These are phyloP conservation scores for Paulownia fortunei DNA, from an alignment of 257 asterid species.

Conservation along the genomic window DNA sequence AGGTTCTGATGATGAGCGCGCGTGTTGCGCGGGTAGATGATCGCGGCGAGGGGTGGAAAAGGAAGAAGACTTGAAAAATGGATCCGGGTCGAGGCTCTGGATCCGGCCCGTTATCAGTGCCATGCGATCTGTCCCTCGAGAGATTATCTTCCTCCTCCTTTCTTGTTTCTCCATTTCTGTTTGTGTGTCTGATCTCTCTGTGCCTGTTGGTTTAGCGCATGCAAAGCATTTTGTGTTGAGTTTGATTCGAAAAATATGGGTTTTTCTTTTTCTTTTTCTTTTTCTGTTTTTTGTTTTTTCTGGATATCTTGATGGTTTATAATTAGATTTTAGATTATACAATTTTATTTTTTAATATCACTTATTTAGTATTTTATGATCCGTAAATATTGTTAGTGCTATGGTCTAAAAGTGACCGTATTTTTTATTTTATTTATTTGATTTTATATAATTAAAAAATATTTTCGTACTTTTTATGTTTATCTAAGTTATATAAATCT, in stretches of 20 bases:
- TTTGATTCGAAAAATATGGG: not conserved
- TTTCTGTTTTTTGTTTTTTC: not conserved
- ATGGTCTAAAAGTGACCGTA: not conserved
- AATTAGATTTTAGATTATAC: not conserved
- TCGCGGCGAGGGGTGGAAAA: conserved; percentile 32
- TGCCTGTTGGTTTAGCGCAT: conserved; percentile 7
- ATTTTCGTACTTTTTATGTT: no score
- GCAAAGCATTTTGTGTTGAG: not conserved
- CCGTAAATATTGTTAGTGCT: not conserved
- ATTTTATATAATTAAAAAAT: no score
- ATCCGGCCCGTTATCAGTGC: conserved; percentile 61
- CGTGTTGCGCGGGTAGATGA: conserved; percentile 32
- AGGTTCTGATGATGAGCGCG: conserved; percentile 46
- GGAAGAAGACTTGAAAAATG: conserved; percentile 43
- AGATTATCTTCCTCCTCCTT: conserved; percentile 59
- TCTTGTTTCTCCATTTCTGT: conserved; percentile 56
- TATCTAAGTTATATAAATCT: no score
- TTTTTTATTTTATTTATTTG: not conserved
- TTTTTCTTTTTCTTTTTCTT: not conserved
- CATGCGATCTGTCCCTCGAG: conserved; percentile 59
- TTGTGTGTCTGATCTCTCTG: not conserved
- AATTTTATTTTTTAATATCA: not conserved
- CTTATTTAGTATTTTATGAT: not conserved
- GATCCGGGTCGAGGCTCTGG: conserved; percentile 44
- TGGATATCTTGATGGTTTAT: no score